These are phyloP conservation scores for Aphanomyces euteiches DNA, from an alignment of 352 stramenopile species.

Conservation along the genomic window DNA sequence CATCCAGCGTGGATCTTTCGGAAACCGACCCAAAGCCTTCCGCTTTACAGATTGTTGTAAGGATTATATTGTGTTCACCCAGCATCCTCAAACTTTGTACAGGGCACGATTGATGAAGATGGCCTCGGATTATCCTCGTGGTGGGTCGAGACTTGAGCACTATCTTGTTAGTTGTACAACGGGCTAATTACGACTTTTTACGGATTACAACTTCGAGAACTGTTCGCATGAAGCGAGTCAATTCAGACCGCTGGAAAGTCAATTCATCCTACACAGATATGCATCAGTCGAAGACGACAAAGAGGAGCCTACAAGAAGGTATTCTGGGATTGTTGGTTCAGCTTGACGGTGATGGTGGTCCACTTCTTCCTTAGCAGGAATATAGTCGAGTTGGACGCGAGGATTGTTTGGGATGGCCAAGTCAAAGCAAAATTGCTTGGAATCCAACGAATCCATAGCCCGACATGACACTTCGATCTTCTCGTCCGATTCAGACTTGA, in stretches of 20 bases:
- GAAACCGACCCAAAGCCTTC: constrained; percentile 78
- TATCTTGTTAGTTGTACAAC: neutral
- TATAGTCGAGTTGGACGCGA: constrained; percentile 75
- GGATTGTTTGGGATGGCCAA: constrained; percentile 59
- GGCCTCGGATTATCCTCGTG: constrained; percentile 77
- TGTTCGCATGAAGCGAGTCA: constrained; percentile 82
- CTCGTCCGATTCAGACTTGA: constrained; percentile 56
- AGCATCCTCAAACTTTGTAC: neutral
- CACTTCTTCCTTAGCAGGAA: constrained; percentile 37
- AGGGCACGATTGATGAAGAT: constrained; percentile 87
- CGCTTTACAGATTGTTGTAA: constrained; percentile 77
- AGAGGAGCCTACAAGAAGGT: constrained; percentile 15
- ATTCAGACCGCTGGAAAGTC: constrained; percentile 71
- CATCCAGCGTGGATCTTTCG: constrained; percentile 79
- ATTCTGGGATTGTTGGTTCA: constrained; percentile 3
- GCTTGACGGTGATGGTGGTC: constrained; percentile 19
- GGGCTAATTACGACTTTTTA: constrained; percentile 46
- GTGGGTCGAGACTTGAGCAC: constrained; percentile 48
- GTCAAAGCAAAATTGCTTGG: constrained; percentile 71
- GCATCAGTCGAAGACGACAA: neutral
- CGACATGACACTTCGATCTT: constrained; percentile 60
- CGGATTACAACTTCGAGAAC: constrained; percentile 77
- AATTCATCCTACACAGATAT: constrained; percentile 54
- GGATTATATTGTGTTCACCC: constrained; percentile 14
- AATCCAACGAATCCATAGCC: constrained; percentile 58